Conservation (phyloP, 768 basidiomycete species). For the Boletellus ananas region DNA sequence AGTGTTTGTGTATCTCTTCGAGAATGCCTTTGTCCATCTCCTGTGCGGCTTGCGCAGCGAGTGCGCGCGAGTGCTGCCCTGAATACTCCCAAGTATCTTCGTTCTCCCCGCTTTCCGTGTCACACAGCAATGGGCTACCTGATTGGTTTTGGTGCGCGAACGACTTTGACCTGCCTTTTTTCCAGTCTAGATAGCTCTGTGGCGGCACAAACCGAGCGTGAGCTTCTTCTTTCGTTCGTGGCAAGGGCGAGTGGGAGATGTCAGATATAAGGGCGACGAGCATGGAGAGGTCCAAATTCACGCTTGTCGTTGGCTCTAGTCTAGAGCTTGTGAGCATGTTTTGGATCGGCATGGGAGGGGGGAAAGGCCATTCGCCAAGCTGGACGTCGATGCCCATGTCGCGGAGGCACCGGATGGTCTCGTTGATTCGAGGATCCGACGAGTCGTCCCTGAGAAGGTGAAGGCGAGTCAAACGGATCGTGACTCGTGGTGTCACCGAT, state of each 20-base stretch:
- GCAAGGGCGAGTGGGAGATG: constrained; percentile 70
- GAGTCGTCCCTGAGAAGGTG: constrained; percentile 37
- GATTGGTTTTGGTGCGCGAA: constrained; percentile 6
- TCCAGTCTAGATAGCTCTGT: constrained; percentile 58
- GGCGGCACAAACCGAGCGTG: constrained; percentile 61
- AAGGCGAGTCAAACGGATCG: constrained; percentile 69
- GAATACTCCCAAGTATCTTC: constrained; percentile 28
- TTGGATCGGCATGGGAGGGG: background rate
- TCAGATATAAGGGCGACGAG: constrained; percentile 84
- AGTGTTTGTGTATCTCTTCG: constrained; percentile 55
- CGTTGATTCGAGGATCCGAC: constrained; percentile 53
- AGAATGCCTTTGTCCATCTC: constrained; percentile 67
- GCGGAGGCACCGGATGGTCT: constrained; percentile 53
- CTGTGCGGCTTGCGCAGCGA: constrained; percentile 68
- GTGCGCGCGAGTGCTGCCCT: constrained; percentile 61
- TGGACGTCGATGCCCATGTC: constrained; percentile 64
- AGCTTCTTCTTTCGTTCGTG: constrained; percentile 52
- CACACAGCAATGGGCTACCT: constrained; percentile 8
- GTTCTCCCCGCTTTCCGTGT: constrained; percentile 5
- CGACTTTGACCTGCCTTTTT: constrained; percentile 29
- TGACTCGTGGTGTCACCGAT: constrained; percentile 41
- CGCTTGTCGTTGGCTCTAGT: constrained; percentile 48
- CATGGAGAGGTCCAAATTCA: constrained; percentile 83
- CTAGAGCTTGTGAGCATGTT: background rate
- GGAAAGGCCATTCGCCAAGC: constrained; percentile 52